Base-by-base conservation (phyloP, 2,329 filamentous ascomycete species). In the Talaromyces rugulosus region DNA sequence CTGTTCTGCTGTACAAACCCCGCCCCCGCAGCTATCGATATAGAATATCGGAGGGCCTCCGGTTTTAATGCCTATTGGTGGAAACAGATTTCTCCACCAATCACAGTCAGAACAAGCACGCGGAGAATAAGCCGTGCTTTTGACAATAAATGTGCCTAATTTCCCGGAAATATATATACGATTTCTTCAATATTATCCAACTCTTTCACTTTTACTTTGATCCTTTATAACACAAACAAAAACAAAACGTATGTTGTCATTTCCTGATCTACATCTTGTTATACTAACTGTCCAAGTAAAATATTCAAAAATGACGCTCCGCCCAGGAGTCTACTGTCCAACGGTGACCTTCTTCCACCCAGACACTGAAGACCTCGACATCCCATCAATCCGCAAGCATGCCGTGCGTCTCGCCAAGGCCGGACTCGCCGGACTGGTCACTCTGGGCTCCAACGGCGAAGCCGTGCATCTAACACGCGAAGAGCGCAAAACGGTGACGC, bases 311-410 rank as follows among this genome's bases (percentile, higher is more conserved):
- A 33, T 44, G 63, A 83, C 80, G n/a, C 85, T 96, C 60, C 89
- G 89, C 52, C 88, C 89, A 71, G 91, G 91, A 74, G 92, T 95
- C 74, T 96, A 95, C 77, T 90, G 90, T 63, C 92, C 92, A 30
- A 94, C 90, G 64, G 91, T 95, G 87, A 96, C 91, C 70, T 96
- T 96, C 76, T 96, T 96, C 81, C 82, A 94, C 77, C 83, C 89
- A 6, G 84, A 88, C 66, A 95, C 90, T 53, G 92, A 96, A 78
- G 90, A 95, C 56, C 83, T 96, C 69, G 92, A 96, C 72, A 86
- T 93, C 66, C 82, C 89, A 40, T 85, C 85, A 63, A 90, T 95
- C 79, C 90, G 91, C 77, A 89, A 85, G 72, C 92, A 96, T 73
- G 89, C 90, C 28, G 86, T 90, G 67, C 88, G 91, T 55, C 86